These are phyloP conservation scores for Vigna radiata DNA, from an alignment of 306 rosid species.

Conservation along the genomic window DNA sequence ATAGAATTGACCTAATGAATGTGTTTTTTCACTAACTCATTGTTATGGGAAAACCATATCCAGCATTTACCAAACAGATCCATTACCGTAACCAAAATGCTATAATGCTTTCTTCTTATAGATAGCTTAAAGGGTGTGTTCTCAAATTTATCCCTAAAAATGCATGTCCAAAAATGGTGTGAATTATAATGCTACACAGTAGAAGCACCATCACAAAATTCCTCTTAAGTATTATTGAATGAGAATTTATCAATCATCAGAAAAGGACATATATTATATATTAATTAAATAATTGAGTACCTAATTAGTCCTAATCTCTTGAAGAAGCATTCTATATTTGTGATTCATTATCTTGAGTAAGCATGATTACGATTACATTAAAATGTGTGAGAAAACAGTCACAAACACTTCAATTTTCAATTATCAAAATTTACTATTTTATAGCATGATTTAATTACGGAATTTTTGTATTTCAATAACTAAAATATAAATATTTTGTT, in stretches of 20 bases:
- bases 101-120: slow-evolving; percentile 38
- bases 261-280: slow-evolving; percentile 30
- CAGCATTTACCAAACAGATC: slow-evolving; percentile 47
- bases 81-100: slow-evolving; percentile 26
- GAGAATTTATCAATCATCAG: slow-evolving; percentile 35
- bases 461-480: too few species aligned
- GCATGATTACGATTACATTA: slow-evolving; percentile 44
- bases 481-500: too few species aligned
- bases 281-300: slow-evolving; percentile 31
- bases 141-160: slow-evolving; percentile 24
- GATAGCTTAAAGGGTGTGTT: slow-evolving; percentile 35
- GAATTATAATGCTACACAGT: slow-evolving; percentile 42
- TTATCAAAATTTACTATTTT: slow-evolving; percentile 4
- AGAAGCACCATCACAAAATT: slow-evolving; percentile 17
- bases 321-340: slow-evolving; percentile 22
- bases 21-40: slow-evolving; percentile 31
- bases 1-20: neutral
- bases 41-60: slow-evolving; percentile 40
- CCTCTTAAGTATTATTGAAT: neutral
- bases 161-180: slow-evolving; percentile 31
- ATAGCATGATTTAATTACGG: too few species aligned
- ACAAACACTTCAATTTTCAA: slow-evolving; percentile 36
- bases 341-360: slow-evolving; percentile 32
- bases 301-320: slow-evolving; percentile 12
- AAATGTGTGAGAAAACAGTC: slow-evolving; percentile 30